Evolutionary conservation across 1,284 basidiomycete species (phyloP), one percentile per base, ranked within the genome.

Genomic region (Hortiboletus rubellus): DNA sequence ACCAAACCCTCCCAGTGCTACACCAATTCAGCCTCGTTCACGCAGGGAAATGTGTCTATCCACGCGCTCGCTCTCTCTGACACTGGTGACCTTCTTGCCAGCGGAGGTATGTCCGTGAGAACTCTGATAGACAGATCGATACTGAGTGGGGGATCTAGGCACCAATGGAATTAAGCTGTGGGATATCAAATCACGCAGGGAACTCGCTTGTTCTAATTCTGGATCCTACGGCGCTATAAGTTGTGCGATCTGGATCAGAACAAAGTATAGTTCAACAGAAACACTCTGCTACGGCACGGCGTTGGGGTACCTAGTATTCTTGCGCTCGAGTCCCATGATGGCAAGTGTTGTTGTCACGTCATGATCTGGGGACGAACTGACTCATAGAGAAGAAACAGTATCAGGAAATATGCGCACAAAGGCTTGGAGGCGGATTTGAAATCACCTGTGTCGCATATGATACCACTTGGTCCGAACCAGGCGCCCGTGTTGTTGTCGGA

Each of bases 351-450:
- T 11, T 4, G 34, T 33, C 24, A 15, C 17, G 15, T 33, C n/a
- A 18, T 46, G 31, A 27, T 27, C 27, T 27, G 27, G 27, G 18
- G 34, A 17, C 2, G 17, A n/a, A 8, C 33, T 37, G 47, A 45
- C 24, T 27, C 27, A 4, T 18, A 17, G 4, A 37, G 8, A 46
- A 58, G 54, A 43, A 55, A 27, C 34, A 44, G 3, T 63, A 45
- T 44, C 45, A 58, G 47, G 47, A 63, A 27, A 55, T 61, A 3
- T 63, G 61, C 1, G 6, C 33, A 14, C 46, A 24, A 33, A 37
- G 54, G 18, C 52, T 63, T n/a, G 58, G 58, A 17, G 34, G 8
- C 2, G 38, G 57, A 6, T 60, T 60, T 50, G 53, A 62, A 37
- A 63, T 62, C 6, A 63, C 52, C 5, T 62, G 52, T 27, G 10